Evolutionary conservation across 306 rosid genomes (phyloP).

Genomic region (Vigna radiata): DNA sequence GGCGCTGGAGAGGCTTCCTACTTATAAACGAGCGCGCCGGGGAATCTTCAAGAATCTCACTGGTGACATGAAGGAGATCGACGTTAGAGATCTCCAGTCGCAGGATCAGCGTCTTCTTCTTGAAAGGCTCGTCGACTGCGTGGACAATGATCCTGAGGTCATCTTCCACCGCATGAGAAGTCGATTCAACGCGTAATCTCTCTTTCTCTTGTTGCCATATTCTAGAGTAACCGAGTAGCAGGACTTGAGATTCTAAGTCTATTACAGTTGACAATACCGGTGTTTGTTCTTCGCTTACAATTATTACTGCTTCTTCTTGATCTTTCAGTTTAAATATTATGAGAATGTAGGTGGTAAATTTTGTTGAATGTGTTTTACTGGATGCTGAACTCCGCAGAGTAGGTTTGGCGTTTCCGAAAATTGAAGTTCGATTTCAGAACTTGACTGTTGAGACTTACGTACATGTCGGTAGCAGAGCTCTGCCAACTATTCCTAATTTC

Average conservation of each 20-base stretch:
- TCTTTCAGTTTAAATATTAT: not conserved
- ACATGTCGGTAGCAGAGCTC: conserved; percentile 94
- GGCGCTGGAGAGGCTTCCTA: conserved; percentile 89
- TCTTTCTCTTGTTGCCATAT: not conserved
- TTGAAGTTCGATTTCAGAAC: conserved; percentile 89
- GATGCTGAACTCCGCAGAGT: conserved; percentile 61
- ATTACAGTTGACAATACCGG: no score
- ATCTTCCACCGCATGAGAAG: conserved; percentile 77
- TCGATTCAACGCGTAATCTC: conserved; percentile 78
- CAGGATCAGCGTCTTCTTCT: conserved; percentile 75
- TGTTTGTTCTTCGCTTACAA: no score
- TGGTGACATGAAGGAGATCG: conserved; percentile 74
- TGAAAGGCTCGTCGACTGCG: conserved; percentile 62
- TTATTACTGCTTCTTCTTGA: not conserved
- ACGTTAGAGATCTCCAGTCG: conserved; percentile 63
- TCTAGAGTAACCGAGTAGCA: not conserved
- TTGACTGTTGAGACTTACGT: conserved; percentile 84
- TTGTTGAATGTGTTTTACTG: conserved; percentile 4
- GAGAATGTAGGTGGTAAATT: not conserved
- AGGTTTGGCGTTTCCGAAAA: conserved; percentile 82
- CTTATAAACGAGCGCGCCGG: conserved; percentile 76
- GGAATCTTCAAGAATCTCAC: conserved; percentile 75
- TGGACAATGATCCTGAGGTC: conserved; percentile 71
- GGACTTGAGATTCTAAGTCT: not conserved
- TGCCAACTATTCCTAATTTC: conserved; percentile 95